Conservation (phyloP, 2,329 filamentous ascomycete genomes). For the Bipolaris victoriae region DNA sequence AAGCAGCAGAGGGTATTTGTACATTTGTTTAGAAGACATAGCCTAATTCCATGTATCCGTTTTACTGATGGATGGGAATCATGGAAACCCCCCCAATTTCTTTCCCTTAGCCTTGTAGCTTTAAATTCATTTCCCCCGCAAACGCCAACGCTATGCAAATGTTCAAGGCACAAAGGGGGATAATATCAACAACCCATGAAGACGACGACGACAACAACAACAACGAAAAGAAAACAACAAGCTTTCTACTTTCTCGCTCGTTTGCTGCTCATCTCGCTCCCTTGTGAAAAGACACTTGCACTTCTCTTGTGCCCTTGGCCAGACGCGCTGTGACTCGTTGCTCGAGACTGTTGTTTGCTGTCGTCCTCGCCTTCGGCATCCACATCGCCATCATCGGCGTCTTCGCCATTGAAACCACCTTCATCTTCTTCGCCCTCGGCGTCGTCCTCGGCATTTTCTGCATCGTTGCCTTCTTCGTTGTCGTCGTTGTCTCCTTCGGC, state of each 20-base stretch:
- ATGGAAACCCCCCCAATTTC: background rate
- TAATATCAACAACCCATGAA: background rate
- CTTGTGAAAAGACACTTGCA: slow-evolving; percentile 76
- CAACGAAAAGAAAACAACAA: background rate
- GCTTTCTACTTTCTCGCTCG: slow-evolving; percentile 37
- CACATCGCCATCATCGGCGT: slow-evolving; percentile 32
- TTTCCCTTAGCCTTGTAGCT: background rate
- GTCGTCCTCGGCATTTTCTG: slow-evolving; percentile 45
- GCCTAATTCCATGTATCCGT: background rate
- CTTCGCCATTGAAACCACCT: slow-evolving; percentile 38
- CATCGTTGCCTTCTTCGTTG: slow-evolving; percentile 27
- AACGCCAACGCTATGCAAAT: slow-evolving; percentile 30
- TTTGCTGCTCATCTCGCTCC: slow-evolving; percentile 43
- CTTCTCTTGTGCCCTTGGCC: slow-evolving; percentile 70
- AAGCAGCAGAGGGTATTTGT: background rate
- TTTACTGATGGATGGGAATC: background rate
- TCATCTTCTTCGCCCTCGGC: slow-evolving; percentile 26
- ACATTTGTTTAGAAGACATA: background rate
- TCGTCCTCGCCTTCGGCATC: slow-evolving; percentile 46
- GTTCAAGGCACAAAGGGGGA: background rate
- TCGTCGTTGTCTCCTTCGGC: slow-evolving; percentile 32
- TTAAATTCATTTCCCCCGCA: background rate
- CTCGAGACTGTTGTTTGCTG: slow-evolving; percentile 37
- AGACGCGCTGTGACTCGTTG: slow-evolving; percentile 29
- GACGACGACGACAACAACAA: background rate